Evolutionary conservation across 2,329 filamentous ascomycete species (phyloP).

Genomic region (Fusarium beomiforme): DNA sequence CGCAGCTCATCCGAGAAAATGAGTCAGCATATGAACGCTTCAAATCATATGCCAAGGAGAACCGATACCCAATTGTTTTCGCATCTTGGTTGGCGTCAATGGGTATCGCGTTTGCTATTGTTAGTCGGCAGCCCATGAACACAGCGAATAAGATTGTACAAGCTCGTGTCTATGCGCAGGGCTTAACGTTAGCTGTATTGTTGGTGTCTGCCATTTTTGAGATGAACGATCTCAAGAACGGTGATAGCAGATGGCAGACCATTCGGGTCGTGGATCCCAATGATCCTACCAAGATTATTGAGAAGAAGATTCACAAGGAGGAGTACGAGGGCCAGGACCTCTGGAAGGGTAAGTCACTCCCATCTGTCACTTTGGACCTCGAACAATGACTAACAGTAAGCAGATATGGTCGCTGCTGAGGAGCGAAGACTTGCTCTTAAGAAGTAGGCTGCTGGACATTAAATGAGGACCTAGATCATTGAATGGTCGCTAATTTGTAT

Average conservation of each 20-base stretch:
- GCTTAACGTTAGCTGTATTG: slow-evolving; percentile 84
- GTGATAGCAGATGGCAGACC: slow-evolving; percentile 84
- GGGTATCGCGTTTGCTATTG: slow-evolving; percentile 76
- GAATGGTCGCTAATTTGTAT: neutral
- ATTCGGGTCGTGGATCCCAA: slow-evolving; percentile 81
- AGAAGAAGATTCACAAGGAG: slow-evolving; percentile 89
- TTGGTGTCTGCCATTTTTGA: slow-evolving; percentile 86
- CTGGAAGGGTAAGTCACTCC: slow-evolving; percentile 76
- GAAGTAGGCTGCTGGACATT: slow-evolving; percentile 38
- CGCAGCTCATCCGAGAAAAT: slow-evolving; percentile 63
- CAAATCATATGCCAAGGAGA: slow-evolving; percentile 77
- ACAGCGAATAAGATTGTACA: slow-evolving; percentile 90
- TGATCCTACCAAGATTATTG: slow-evolving; percentile 85
- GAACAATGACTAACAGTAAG: slow-evolving; percentile 6
- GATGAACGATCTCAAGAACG: slow-evolving; percentile 77
- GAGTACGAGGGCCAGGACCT: slow-evolving; percentile 89
- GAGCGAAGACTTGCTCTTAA: slow-evolving; percentile 67
- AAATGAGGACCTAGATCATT: neutral
- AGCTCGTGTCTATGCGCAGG: slow-evolving; percentile 93
- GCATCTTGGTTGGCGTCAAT: slow-evolving; percentile 88
- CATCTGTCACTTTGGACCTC: neutral
- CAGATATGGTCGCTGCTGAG: slow-evolving; percentile 85
- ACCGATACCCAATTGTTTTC: slow-evolving; percentile 89
- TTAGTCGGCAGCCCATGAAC: slow-evolving; percentile 79
- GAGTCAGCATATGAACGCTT: slow-evolving; percentile 68